Evolutionary conservation across 305 asterid genomes (phyloP).

Genomic region (Plantago coronopus): DNA sequence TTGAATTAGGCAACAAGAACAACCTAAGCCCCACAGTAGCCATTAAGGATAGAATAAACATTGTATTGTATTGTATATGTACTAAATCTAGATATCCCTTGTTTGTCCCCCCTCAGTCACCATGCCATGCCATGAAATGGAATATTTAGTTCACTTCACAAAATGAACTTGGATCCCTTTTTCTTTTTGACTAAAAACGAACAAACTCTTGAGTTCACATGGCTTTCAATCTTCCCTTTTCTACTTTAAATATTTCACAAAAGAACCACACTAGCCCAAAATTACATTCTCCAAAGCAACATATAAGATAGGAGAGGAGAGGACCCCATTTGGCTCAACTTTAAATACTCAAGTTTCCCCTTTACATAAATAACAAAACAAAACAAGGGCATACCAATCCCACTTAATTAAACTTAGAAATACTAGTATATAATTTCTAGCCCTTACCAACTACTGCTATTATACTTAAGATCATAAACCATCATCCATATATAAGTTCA

Average conservation of each 20-base stretch:
- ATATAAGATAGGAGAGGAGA: no score
- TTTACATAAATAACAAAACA: constrained; percentile 23
- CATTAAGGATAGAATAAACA: no score
- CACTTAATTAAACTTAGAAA: constrained; percentile 34
- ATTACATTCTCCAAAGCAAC: constrained; percentile 30
- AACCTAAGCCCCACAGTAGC: no score
- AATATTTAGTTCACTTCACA: no score
- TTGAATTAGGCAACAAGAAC: no score
- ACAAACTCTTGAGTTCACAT: constrained; percentile 51
- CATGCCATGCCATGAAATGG: no score
- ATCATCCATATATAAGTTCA: constrained; percentile 1
- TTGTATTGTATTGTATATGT: no score
- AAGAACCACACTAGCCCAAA: constrained; percentile 34
- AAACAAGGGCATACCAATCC: constrained; percentile 32
- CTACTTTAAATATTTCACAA: constrained; percentile 32
- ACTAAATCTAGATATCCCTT: no score
- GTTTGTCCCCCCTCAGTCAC: no score
- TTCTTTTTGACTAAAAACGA: constrained; percentile 26
- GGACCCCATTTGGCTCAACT: constrained; percentile 36
- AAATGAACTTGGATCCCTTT: no score
- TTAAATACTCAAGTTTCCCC: constrained; percentile 22
- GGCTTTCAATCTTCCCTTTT: constrained; percentile 45
- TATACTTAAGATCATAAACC: no score
- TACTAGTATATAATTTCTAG: constrained; percentile 33
- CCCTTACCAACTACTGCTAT: constrained; percentile 19